These are phyloP conservation scores for Fusarium sp. DNA, from an alignment of 2,329 filamentous ascomycete genomes.

Conservation along the genomic window DNA sequence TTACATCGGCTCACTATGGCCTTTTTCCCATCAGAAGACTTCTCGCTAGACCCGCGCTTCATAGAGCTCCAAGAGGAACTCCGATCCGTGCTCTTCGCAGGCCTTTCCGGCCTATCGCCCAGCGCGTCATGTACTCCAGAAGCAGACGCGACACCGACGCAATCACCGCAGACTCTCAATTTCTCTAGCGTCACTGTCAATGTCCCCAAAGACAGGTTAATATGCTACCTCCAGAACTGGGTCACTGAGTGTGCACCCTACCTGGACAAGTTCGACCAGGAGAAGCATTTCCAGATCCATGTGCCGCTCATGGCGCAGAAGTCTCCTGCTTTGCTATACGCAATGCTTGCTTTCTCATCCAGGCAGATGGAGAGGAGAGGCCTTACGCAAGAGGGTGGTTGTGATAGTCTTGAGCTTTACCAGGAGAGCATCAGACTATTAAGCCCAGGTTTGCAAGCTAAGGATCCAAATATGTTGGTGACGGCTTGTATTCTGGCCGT, in stretches of 20 bases:
- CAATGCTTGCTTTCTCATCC: constrained; percentile 66
- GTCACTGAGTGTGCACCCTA: constrained; percentile 63
- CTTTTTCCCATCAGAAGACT: constrained; percentile 49
- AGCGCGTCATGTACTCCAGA: constrained; percentile 49
- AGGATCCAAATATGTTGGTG: constrained; percentile 60
- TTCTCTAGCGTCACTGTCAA: constrained; percentile 47
- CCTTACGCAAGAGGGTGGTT: constrained; percentile 58
- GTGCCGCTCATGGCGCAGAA: constrained; percentile 62
- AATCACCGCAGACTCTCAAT: constrained; percentile 42
- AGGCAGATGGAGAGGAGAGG: constrained; percentile 64
- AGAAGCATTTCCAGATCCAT: constrained; percentile 64
- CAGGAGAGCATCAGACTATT: constrained; percentile 63
- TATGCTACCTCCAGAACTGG: constrained; percentile 61
- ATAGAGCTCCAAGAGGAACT: constrained; percentile 60
- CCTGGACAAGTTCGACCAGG: constrained; percentile 68
- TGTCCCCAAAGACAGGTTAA: constrained; percentile 46
- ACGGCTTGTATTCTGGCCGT: constrained; percentile 62
- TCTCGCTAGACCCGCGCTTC: constrained; percentile 56
- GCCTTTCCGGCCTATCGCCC: constrained; percentile 45
- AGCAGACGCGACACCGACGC: constrained; percentile 15
- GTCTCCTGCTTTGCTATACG: constrained; percentile 60
- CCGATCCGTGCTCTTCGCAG: constrained; percentile 57
- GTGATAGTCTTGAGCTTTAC: constrained; percentile 65
- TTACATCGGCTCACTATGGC: constrained; percentile 14
- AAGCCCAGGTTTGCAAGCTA: constrained; percentile 57